Evolutionary conservation across 371 early-diverging fungal genomes (phyloP).

Genomic region (Lichtheimia ramosa): DNA sequence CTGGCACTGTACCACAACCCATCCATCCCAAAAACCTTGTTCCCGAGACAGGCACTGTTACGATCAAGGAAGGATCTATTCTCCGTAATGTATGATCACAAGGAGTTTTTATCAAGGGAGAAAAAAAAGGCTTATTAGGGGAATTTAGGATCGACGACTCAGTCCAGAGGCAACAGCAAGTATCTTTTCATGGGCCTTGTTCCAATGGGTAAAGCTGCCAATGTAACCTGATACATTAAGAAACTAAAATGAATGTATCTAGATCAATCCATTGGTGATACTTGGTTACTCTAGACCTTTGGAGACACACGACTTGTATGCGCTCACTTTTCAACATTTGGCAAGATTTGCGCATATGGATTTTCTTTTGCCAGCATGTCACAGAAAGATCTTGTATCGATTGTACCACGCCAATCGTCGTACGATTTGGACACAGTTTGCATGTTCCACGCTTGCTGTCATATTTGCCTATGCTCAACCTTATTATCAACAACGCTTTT

Average conservation of each 20-base stretch:
- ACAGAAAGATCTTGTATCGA: slow-evolving; percentile 16
- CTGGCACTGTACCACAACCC: slow-evolving; percentile 26
- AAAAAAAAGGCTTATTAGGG: not conserved
- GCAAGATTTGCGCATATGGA: slow-evolving; percentile 26
- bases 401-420: slow-evolving; percentile 26
- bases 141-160: slow-evolving; percentile 18
- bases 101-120: slow-evolving; percentile 21
- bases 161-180: slow-evolving; percentile 42
- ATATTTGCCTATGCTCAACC: slow-evolving; percentile 34
- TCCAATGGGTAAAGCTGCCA: slow-evolving; percentile 34
- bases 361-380: slow-evolving; percentile 4
- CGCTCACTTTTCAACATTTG: slow-evolving; percentile 33
- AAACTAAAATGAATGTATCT: not conserved
- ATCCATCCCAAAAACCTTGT: slow-evolving; percentile 30
- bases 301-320: slow-evolving; percentile 26
- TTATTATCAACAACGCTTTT: slow-evolving; percentile 44
- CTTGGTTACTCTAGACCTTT: slow-evolving; percentile 28
- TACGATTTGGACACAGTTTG: slow-evolving; percentile 28
- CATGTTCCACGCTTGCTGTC: slow-evolving; percentile 34
- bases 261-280: slow-evolving; percentile 35
- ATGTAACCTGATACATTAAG: too few species aligned
- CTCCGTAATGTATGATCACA: too few species aligned
- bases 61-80: too few species aligned
- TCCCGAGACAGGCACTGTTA: too few species aligned
- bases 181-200: slow-evolving; percentile 33